Evolutionary conservation across 352 stramenopile species (phyloP).

Genomic region (Elongisporangium prolatum): DNA sequence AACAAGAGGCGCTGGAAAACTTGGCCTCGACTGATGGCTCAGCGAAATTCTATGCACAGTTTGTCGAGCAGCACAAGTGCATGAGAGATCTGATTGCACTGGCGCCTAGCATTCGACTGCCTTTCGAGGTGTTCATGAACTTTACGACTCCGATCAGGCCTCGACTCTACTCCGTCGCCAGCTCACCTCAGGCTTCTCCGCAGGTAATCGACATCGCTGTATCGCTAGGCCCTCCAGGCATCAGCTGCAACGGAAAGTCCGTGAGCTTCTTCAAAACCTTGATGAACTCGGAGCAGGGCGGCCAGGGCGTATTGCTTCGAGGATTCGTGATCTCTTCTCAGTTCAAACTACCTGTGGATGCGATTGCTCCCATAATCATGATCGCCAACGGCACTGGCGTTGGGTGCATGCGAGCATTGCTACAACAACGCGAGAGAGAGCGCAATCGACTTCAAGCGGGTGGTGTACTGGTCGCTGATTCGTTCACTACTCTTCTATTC

Average conservation of each 20-base stretch:
- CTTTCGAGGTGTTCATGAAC: conserved; percentile 78
- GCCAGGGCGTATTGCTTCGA: conserved; percentile 72
- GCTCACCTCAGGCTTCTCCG: conserved; percentile 64
- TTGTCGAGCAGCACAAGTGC: conserved; percentile 65
- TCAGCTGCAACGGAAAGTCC: background rate
- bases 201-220: conserved; percentile 85
- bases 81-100: conserved; percentile 76
- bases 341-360: conserved; percentile 84
- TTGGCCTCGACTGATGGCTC: conserved; percentile 66
- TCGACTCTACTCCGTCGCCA: conserved; percentile 93
- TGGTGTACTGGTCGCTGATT: conserved; percentile 12
- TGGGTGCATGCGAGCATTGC: conserved; percentile 76
- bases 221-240: conserved; percentile 58
- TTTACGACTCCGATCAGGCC: conserved; percentile 85
- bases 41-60: conserved; percentile 72
- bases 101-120: conserved; percentile 37
- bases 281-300: conserved; percentile 7
- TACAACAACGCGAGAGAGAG: conserved; percentile 26
- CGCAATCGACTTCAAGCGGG: conserved; percentile 1
- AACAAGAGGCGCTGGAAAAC: conserved; percentile 39
- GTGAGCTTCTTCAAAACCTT: background rate
- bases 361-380: conserved; percentile 78
- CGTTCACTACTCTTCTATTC: conserved; percentile 6
- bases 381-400: conserved; percentile 93
- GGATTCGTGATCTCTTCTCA: conserved; percentile 86